Conservation (phyloP, 495 filamentous ascomycete species). For the Choiromyces venosus region DNA sequence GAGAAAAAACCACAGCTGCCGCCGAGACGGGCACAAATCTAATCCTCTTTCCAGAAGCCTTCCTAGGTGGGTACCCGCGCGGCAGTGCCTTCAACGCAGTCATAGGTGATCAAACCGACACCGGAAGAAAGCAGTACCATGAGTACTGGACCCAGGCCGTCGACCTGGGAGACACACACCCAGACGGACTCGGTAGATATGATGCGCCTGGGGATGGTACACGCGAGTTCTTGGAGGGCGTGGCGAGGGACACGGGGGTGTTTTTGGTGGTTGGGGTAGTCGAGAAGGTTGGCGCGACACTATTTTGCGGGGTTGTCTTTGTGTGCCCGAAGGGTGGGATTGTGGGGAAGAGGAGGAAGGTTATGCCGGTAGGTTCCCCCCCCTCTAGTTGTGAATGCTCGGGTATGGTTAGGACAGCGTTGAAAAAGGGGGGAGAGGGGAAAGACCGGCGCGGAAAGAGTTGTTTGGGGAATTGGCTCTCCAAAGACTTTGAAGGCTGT, state of each 20-base stretch:
- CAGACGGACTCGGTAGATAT: slow-evolving; percentile 41
- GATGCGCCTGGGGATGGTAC: slow-evolving; percentile 67
- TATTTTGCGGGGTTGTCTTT: slow-evolving; percentile 82
- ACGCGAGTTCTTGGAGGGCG: slow-evolving; percentile 66
- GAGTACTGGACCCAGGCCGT: slow-evolving; percentile 71
- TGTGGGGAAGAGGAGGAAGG: slow-evolving; percentile 84
- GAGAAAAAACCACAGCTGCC: slow-evolving; percentile 52
- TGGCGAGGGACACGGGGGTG: slow-evolving; percentile 68
- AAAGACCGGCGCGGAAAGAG: slow-evolving; percentile 68
- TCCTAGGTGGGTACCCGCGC: slow-evolving; percentile 86
- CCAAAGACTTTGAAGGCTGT: slow-evolving; percentile 74
- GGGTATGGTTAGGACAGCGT: neutral
- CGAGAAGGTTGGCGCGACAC: slow-evolving; percentile 69
- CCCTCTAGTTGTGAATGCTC: neutral
- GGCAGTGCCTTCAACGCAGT: slow-evolving; percentile 70
- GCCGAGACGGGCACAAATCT: slow-evolving; percentile 58
- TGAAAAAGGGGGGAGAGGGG: slow-evolving; percentile 26
- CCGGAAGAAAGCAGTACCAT: slow-evolving; percentile 77
- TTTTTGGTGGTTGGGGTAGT: slow-evolving; percentile 76
- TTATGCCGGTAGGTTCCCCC: slow-evolving; percentile 65
- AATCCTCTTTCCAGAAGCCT: slow-evolving; percentile 88
- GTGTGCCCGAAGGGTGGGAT: slow-evolving; percentile 67
- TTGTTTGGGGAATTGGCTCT: slow-evolving; percentile 87
- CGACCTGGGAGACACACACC: slow-evolving; percentile 73
- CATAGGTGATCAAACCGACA: slow-evolving; percentile 61